phyloP scores from a whole-genome alignment of 2,329 filamentous ascomycete genomes.

The Apiospora pterosperma region DNA sequence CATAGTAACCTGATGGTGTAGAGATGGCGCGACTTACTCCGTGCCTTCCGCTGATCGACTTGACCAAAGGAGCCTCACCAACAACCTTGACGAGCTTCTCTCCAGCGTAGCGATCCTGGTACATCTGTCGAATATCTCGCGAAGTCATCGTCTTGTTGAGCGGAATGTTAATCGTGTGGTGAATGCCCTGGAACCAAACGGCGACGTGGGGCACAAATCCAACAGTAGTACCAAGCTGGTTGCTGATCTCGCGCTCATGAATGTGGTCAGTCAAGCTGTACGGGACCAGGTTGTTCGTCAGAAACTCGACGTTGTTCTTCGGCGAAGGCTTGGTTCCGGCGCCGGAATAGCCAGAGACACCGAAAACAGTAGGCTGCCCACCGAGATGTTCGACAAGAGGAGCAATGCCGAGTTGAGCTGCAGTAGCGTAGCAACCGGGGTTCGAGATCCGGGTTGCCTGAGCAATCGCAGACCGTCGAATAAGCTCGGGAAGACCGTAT shows the following conservation, averaged over 20 bases:
- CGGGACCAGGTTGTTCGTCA: conserved; percentile 84
- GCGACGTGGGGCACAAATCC: conserved; percentile 93
- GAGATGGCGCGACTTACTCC: conserved; percentile 40
- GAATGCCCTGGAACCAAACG: conserved; percentile 96
- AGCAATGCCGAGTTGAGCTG: conserved; percentile 83
- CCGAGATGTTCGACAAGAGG: conserved; percentile 75
- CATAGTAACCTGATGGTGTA: neutral
- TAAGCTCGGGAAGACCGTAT: conserved; percentile 85
- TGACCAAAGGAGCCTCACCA: conserved; percentile 83
- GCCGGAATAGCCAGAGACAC: conserved; percentile 90
- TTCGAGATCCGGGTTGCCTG: conserved; percentile 81
- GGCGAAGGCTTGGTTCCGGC: conserved; percentile 91
- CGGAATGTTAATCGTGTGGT: conserved; percentile 87
- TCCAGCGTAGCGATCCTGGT: conserved; percentile 93
- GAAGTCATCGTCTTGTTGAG: conserved; percentile 83
- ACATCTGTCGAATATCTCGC: conserved; percentile 88
- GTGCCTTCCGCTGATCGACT: conserved; percentile 79
- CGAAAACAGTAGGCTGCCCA: conserved; percentile 79
- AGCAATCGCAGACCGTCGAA: conserved; percentile 72
- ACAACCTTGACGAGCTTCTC: conserved; percentile 93
- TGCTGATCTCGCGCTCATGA: conserved; percentile 86
- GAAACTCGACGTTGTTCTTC: conserved; percentile 84
- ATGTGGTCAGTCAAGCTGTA: conserved; percentile 93
- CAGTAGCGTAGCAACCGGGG: conserved; percentile 94
- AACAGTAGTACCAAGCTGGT: conserved; percentile 69